Base-by-base conservation (phyloP, 2,329 filamentous ascomycete species). In the Talaromyces sp. region DNA sequence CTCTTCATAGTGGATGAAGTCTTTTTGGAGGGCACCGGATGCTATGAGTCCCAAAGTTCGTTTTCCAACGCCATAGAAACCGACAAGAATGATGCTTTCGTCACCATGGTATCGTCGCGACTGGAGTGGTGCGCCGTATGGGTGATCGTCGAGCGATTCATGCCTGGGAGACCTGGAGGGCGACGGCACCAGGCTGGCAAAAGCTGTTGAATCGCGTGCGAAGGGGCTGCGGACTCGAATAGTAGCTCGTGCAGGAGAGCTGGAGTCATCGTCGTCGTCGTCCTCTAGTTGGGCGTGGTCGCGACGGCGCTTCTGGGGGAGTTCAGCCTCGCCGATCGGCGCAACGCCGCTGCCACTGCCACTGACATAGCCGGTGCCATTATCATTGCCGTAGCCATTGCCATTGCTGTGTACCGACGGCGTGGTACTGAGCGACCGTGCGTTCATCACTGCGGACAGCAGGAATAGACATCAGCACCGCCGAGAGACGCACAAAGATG, bases 1-100 rank as follows among this genome's bases (percentile, higher is more conserved):
- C 46, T 81, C 80, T 64, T 92, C 88, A 35, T 86, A 81, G 63
- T 92, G 89, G 57, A 92, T 77, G 2, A 92, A 79, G 57, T 85
- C 85, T 46, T 87, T 81, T 57, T 85, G 84, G 71, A 89, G 85
- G 54, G 88, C 87, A 8, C 86, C 86, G 0, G 88, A 88, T 6
- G 88, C 87, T 63, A 92, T 90, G 54, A 92, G 83, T 14, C 87
- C 89, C 11, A 92, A 77, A 1, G 88, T 91, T 1, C 88, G 88
- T 72, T 92, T 92, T 17, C 89, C 89, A 5, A 87, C 85, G 11
- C 89, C 89, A 14, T 88, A 85, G 59, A 91, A 85, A 2, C 89
- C 89, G 24, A 89, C 82, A 19, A 92, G 79, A 7, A 92, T 83
- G 59, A 92, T 85, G 1, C 58, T 60, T 43, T 60, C 58, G 38